Base-by-base conservation (phyloP, 2,329 filamentous ascomycete species). In the Clarireedia hainanense region DNA sequence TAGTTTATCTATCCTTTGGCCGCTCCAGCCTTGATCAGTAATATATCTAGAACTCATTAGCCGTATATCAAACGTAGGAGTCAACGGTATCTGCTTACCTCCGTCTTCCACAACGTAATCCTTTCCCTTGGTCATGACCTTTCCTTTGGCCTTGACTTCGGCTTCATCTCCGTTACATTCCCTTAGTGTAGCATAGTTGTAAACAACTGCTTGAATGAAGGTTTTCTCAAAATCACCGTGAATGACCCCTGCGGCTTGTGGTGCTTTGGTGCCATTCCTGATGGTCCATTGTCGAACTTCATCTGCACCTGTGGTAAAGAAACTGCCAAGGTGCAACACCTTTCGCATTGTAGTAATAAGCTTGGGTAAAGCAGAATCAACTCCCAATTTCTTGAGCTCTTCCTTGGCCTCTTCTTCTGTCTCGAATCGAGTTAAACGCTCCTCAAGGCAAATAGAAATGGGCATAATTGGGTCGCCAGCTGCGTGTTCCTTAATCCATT, bases 181-280 rank as follows among this genome's bases (percentile, higher is more conserved):
- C 75, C 86, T 90, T 53, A 99, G 76, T 2, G 80, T 75, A 26
- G 71, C 78, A 75, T 84, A 99, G 77, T 96, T 97, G 77, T 95
- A 97, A 30, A 96, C 91, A 61, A 99, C 81, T 61, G 80, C 88
- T 76, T 99, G 95, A 67, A 99, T 99, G 71, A 99, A 99, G 0
- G 95, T 99, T 85, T 99, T 99, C 75, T 99, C 94, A 64, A 99
- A 97, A 72, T 99, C 94, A 64, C 86, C 89, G 76, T 99, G 94
- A 65, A 99, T 99, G 61, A 99, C 94, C 80, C 94, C 94, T 39
- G 94, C 94, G 47, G 94, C 94, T 69, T 95, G 88, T 17, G 94
- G 94, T n/a, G 94, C 94, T 79, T 99, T 99, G 70, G 87, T 96
- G 65, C 91, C 91, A 68, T 89, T 91, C 58, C 94, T 85, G 70